Conservation (phyloP, 139 green algal species). For the Picochlorum sp. region DNA sequence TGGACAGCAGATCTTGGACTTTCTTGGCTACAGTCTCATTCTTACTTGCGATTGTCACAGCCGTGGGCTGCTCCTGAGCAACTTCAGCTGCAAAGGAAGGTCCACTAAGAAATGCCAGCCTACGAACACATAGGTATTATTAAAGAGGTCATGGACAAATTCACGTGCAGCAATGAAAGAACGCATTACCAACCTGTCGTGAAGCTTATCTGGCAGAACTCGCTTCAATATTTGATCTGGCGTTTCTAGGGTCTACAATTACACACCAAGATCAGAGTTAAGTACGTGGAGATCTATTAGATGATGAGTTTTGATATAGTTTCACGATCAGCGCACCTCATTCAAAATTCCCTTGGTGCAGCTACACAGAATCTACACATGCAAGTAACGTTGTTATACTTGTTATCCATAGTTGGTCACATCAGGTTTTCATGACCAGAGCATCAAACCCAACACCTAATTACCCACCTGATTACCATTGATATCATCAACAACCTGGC, state of each 20-base stretch:
- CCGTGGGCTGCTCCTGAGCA: conserved; percentile 31
- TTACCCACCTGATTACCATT: conserved; percentile 33
- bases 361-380: background rate
- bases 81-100: conserved; percentile 58
- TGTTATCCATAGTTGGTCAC: too few relatives aligned
- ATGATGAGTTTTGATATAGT: too few relatives aligned
- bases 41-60: conserved; percentile 43
- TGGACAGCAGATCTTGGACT: conserved; percentile 41
- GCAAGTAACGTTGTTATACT: background rate
- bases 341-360: conserved; percentile 31
- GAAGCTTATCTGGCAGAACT: conserved; percentile 34
- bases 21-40: conserved; percentile 24
- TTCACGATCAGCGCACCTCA: background rate
- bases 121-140: background rate
- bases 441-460: too few relatives aligned
- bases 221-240: conserved; percentile 52
- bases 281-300: background rate
- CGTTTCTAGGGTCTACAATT: conserved; percentile 52
- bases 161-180: too few relatives aligned
- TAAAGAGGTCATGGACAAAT: too few relatives aligned
- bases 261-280: background rate
- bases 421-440: too few relatives aligned
- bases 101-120: conserved; percentile 48
- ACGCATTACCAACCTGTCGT: conserved; percentile 3
- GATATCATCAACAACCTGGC: conserved; percentile 14